Evolutionary conservation across 805 yeast species (phyloP).

Genomic region (Starmera quercuum): DNA sequence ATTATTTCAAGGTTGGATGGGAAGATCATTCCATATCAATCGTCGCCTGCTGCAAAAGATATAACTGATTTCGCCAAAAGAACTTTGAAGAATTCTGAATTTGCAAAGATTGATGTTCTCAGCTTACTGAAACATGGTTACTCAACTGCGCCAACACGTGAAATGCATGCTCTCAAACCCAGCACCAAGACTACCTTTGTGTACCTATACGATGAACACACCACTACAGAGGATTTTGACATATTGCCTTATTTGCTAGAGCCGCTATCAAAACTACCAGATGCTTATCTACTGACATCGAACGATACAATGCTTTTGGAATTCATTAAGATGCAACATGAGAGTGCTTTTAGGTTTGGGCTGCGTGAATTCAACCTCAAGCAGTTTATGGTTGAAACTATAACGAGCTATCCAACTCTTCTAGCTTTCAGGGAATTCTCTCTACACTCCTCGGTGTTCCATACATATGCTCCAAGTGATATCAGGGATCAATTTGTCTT

Average conservation of each 20-base stretch:
- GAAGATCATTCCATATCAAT: slow-evolving; percentile 28
- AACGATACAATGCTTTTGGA: slow-evolving; percentile 32
- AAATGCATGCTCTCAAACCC: slow-evolving; percentile 13
- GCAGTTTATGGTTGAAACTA: slow-evolving; percentile 40
- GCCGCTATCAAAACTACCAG: slow-evolving; percentile 49
- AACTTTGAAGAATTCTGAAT: slow-evolving; percentile 37
- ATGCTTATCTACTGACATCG: slow-evolving; percentile 45
- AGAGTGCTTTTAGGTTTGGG: slow-evolving; percentile 25
- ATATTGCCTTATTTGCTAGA: slow-evolving; percentile 55
- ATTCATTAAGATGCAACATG: slow-evolving; percentile 33
- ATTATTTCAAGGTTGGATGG: slow-evolving; percentile 46
- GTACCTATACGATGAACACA: slow-evolving; percentile 42
- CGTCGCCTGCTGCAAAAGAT: slow-evolving; percentile 19
- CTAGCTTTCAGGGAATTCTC: slow-evolving; percentile 53
- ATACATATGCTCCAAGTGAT: slow-evolving; percentile 58
- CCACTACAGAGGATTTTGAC: slow-evolving; percentile 54
- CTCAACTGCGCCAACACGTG: slow-evolving; percentile 2
- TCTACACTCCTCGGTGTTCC: slow-evolving; percentile 43
- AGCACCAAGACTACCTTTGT: slow-evolving; percentile 42
- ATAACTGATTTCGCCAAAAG: slow-evolving; percentile 39
- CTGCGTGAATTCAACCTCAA: slow-evolving; percentile 36
- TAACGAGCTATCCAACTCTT: slow-evolving; percentile 56
- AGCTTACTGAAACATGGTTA: slow-evolving; percentile 17
- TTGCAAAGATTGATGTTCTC: slow-evolving; percentile 18
- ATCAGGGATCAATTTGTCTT: slow-evolving; percentile 43